Base-by-base conservation (phyloP, 2,329 filamentous ascomycete genomes). In the Pestalotiopsis sp. region DNA sequence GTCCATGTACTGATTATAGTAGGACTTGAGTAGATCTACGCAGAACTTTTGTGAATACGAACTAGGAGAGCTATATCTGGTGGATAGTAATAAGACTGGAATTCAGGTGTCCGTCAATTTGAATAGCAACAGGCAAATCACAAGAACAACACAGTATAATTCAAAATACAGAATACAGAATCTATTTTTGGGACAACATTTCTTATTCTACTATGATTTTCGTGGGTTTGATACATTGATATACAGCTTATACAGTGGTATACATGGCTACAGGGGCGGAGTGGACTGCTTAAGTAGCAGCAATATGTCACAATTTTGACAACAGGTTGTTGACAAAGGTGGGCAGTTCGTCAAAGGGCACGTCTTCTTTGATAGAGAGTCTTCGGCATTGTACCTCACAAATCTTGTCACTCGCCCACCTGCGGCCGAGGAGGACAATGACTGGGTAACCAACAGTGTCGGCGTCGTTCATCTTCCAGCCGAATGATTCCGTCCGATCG, bases 381-480 rank as follows among this genome's bases (percentile, higher is more conserved):
- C 87, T 85, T 69, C 93, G 87, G 80, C 93, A 95, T 76, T 97
- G 93, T 38, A 97, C 88, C 78, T 97, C 94, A 49, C 92, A 87
- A n/a, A 82, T 79, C 59, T 83, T 82, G 1, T 84, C 81, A 49
- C 86, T 81, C 59, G 75, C 82, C 91, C 92, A 97, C 3, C 83
- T 83, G 71, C 88, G 91, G 0, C 95, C 95, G 39, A 98, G 79
- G 1, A 98, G 86, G 13, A 98, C 84, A 9, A 95, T 85, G 13
- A 98, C 85, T 0, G 95, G 95, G 78, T 97, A 97, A 3, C 96
- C 96, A 67, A 95, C 89, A 68, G 96, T 78, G 79, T 98, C 95
- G 1, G 95, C 96, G 81, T 99, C 96, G 49, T 89, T 90, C 76
- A 98, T 83, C 79, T 97, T 98, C 93, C 93, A 97, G 3, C 89